Conservation (phyloP, 352 stramenopile species). For the Pythium aquatile region DNA sequence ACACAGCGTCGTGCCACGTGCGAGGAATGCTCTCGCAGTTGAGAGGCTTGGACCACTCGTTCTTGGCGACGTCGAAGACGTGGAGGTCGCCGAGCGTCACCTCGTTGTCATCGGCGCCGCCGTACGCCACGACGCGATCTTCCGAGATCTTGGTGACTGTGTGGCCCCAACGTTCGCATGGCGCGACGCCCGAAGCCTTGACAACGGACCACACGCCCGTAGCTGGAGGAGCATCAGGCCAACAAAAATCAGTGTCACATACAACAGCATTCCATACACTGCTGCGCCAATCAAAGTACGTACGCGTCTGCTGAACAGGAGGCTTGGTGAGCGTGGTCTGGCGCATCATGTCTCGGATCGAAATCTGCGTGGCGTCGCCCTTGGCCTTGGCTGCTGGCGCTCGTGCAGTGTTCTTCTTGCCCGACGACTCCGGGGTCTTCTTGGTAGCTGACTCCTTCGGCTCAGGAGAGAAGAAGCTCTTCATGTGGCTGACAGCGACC, state of each 20-base stretch:
- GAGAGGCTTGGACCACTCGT: slow-evolving; percentile 74
- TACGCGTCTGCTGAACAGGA: slow-evolving; percentile 3
- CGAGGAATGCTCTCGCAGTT: slow-evolving; percentile 89
- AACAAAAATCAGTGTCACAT: slow-evolving; percentile 1
- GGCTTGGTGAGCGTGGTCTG: slow-evolving; percentile 20
- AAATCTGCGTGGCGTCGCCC: slow-evolving; percentile 20
- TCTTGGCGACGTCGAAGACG: slow-evolving; percentile 80
- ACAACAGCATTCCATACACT: background rate
- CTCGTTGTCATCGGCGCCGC: slow-evolving; percentile 88
- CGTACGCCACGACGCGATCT: slow-evolving; percentile 88
- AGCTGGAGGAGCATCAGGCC: slow-evolving; percentile 19
- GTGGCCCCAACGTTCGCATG: slow-evolving; percentile 86
- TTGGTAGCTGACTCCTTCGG: slow-evolving; percentile 36
- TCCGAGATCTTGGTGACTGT: slow-evolving; percentile 88
- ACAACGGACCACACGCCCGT: slow-evolving; percentile 41
- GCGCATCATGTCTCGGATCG: slow-evolving; percentile 33
- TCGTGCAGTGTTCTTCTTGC: slow-evolving; percentile 29
- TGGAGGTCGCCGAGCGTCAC: slow-evolving; percentile 81
- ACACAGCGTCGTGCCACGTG: slow-evolving; percentile 92
- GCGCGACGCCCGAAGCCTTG: slow-evolving; percentile 31
- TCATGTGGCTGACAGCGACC: slow-evolving; percentile 29
- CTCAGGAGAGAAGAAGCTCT: slow-evolving; percentile 52
- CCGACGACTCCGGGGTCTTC: slow-evolving; percentile 40
- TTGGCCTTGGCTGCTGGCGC: slow-evolving; percentile 29
- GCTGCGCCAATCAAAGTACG: background rate